Evolutionary conservation across 306 rosid species (phyloP).

Genomic region (Pueraria montana): DNA sequence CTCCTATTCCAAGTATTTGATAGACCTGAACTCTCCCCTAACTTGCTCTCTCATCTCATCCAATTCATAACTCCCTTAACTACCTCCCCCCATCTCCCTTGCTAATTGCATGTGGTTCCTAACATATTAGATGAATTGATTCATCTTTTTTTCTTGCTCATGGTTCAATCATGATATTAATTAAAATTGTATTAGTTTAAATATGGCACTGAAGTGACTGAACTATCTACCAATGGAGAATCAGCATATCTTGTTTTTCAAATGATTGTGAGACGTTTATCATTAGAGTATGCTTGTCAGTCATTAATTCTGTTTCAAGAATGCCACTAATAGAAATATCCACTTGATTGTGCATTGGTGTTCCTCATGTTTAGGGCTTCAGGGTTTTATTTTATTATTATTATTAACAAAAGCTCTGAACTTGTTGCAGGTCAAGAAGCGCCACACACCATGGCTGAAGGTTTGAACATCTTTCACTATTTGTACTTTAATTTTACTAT

Average conservation of each 20-base stretch:
- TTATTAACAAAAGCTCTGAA: slow-evolving; percentile 49
- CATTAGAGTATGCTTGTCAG: slow-evolving; percentile 8
- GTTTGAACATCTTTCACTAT: slow-evolving; percentile 58
- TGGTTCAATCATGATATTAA: slow-evolving; percentile 2
- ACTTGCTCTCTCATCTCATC: not conserved
- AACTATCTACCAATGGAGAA: slow-evolving; percentile 9
- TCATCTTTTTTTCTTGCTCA: slow-evolving; percentile 29
- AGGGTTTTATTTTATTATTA: not conserved
- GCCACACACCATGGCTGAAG: slow-evolving; percentile 86
- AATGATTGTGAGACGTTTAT: slow-evolving; percentile 12
- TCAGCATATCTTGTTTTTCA: slow-evolving; percentile 33
- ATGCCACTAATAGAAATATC: slow-evolving; percentile 14
- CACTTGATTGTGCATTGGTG: slow-evolving; percentile 1
- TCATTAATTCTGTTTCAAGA: slow-evolving; percentile 32
- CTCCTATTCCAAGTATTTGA: not conserved
- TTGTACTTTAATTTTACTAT: slow-evolving; percentile 19
- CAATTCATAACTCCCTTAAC: slow-evolving; percentile 7
- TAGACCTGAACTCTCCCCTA: not conserved
- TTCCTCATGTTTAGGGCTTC: not conserved
- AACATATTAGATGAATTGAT: slow-evolving; percentile 25
- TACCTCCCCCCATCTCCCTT: not conserved
- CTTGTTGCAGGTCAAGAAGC: slow-evolving; percentile 78
- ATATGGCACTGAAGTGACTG: not conserved
- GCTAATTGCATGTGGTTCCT: not conserved
- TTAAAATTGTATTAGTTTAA: slow-evolving; percentile 8